Conservation (phyloP, 2,329 filamentous ascomycete genomes). For the Pseudodiploospora longispora region DNA sequence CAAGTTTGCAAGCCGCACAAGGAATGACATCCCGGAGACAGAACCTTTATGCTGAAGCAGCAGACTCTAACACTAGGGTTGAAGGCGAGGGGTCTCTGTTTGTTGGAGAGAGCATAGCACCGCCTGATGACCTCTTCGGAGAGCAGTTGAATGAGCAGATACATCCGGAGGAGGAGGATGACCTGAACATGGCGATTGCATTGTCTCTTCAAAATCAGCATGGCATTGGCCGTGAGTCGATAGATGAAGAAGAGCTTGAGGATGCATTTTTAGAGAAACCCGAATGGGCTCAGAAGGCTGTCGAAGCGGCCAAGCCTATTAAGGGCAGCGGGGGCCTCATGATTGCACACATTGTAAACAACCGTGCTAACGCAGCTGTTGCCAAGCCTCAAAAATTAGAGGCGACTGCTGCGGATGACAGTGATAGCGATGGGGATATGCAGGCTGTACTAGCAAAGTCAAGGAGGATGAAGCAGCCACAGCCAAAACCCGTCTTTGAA, state of each 20-base stretch:
- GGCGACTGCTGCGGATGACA: conserved; percentile 28
- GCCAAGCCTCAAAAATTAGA: conserved; percentile 28
- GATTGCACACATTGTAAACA: conserved; percentile 68
- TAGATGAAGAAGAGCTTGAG: conserved; percentile 38
- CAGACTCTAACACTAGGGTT: conserved; percentile 17
- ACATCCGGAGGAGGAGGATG: conserved; percentile 40
- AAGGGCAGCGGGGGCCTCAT: conserved; percentile 45
- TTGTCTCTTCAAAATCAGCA: conserved; percentile 69
- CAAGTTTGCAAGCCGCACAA: conserved; percentile 18
- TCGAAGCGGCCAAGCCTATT: conserved; percentile 42
- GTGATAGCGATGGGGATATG: conserved; percentile 75
- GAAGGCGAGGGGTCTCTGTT: conserved; percentile 44
- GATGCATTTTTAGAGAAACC: conserved; percentile 39
- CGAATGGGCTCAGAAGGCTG: conserved; percentile 49
- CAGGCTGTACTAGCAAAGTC: conserved; percentile 67
- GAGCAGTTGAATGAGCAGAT: conserved; percentile 29
- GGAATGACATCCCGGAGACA: conserved; percentile 18
- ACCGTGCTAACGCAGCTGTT: conserved; percentile 56
- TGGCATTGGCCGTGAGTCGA: conserved; percentile 25
- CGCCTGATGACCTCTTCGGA: conserved; percentile 8
- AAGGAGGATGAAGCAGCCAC: conserved; percentile 46
- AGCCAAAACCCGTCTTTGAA: conserved; percentile 30
- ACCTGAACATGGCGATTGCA: conserved; percentile 73
- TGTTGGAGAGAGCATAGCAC: conserved; percentile 21
- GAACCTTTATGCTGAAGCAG: conserved; percentile 24